Percentiles rank a stretch among this genome's conserved stretches.
Conservation (phyloP, 2,329 filamentous ascomycete genomes). For the Colletotrichum chrysophilum region DNA sequence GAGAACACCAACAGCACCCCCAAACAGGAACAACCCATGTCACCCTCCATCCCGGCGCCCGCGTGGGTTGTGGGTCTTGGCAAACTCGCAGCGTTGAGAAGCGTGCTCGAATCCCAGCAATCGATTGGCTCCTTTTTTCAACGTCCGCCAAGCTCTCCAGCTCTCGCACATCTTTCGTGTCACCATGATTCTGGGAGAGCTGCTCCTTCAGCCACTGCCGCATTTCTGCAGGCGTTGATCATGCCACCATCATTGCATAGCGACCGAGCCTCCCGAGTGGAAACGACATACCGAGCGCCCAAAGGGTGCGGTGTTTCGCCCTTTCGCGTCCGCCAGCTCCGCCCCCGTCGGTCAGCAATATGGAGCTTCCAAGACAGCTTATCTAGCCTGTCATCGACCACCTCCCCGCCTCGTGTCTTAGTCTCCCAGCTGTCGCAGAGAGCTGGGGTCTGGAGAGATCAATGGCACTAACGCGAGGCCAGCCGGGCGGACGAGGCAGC, state of each 20-base stretch:
- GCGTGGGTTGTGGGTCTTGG: background rate
- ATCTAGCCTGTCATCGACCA: background rate
- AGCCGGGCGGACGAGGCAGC: background rate
- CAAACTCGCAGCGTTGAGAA: background rate
- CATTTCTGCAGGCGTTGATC: background rate
- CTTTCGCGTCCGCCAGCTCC: background rate
- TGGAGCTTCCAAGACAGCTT: background rate
- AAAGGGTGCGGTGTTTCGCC: background rate
- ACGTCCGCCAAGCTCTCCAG: background rate
- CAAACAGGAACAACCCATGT: conserved; percentile 25
- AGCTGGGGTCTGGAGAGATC: background rate
- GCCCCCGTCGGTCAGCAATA: background rate
- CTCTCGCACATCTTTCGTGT: background rate
- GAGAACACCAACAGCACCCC: background rate
- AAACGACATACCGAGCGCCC: background rate
- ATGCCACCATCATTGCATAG: background rate
- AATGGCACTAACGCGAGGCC: background rate
- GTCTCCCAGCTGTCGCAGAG: background rate
- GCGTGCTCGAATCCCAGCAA: conserved; percentile 3
- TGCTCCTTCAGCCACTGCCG: background rate
- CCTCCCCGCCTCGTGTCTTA: background rate
- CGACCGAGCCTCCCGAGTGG: background rate
- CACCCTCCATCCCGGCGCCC: conserved; percentile 13
- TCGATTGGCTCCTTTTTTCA: background rate
- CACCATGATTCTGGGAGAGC: background rate